Base-by-base conservation (phyloP, 2,329 filamentous ascomycete genomes). In the Diaporthe caulivora region DNA sequence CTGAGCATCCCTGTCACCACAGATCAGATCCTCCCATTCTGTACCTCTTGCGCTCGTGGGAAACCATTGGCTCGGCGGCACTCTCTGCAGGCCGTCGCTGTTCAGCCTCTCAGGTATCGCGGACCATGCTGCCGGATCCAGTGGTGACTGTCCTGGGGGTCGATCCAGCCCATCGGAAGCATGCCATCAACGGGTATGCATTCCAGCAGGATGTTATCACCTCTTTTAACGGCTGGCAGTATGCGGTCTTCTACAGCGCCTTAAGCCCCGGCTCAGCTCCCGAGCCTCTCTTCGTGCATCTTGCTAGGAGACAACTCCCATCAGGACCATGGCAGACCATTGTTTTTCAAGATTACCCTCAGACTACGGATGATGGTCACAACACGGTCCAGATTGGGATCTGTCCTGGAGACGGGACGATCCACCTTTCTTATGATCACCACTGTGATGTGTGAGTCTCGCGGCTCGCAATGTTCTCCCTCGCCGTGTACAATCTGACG, bases 321-420 rank as follows among this genome's bases (percentile, higher is more conserved):
- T 77, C 78, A 4, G 81, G 82, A 0, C 55, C 79, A 0, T 88
- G 87, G 87, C 81, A 88, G 76, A 84, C 83, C 13, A 77, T 87
- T 44, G 81, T 84, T 1, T 86, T 88, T 37, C 81, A 82, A 1
- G 87, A 88, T 77, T 88, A 88, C 62, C 80, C 84, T 21, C 87
- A 89, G 76, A 86, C 82, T 17, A 84, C 83, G 1, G 83, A 88
- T 55, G 87, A 88, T 72, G 86, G 86, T 4, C 87, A 88, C 77
- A 88, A 89, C 74, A 88, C 86, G 4, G 85, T 88, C 58, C 87
- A 87, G 77, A 82, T 88, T 75, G 87, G 87, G 3, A 85, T 88
- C 55, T 87, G 83, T 57, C 79, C 81, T 6, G 86, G 84, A 1
- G 87, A 88, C 74, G 87, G 87, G 57, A 87, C 84, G n/a, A 87